Base-by-base conservation (phyloP, 2,329 filamentous ascomycete species). In the Tolypocladium inflatum region DNA sequence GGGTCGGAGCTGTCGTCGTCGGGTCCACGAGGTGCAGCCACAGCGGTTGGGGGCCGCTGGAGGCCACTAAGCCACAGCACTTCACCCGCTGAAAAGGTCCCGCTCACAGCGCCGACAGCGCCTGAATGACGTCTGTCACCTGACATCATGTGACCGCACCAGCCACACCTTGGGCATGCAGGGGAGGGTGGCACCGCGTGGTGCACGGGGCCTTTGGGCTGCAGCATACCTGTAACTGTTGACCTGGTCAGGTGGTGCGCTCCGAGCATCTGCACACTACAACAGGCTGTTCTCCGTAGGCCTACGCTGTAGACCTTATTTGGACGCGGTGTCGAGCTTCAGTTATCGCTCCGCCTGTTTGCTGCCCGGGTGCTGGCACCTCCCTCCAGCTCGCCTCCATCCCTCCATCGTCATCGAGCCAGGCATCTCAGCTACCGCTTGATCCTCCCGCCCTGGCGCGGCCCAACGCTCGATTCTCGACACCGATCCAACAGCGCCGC, bases 111-210 rank as follows among this genome's bases (percentile, higher is more conserved):
- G 8, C 30, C 5, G 17, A 45, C 9, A 8, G 2, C 41, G 19
- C 1, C 9, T 38, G 43, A 8, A 39, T 56, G 43, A 51, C 57
- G 55, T 57, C 33, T 38, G 35, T 63, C 61, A 66, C 63, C 58
- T 60, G 59, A 65, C 55, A 62, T 68, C 66, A 69, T 65, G 68
- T 68, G 70, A 67, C 52, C 53, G 58, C 63, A 70, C 69, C 63
- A 57, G 70, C 69, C 70, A 68, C 66, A 65, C 3, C 35, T 21
- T 17, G 15, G 23, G 30, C 30, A 33, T 45, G n/a, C 37, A 43
- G 41, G 0, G 21, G 23, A 35, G 23, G 23, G 50, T n/a, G 15
- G 33, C 50, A 53, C 48, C 8, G 48, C 43, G 7, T 38, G 38
- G 55, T 39, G 50, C 55, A 57, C 55, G 55, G 30, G 43, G 57